phyloP scores from a whole-genome alignment of 31 red algal genomes.

The Odonthalia washingtoniensis region DNA sequence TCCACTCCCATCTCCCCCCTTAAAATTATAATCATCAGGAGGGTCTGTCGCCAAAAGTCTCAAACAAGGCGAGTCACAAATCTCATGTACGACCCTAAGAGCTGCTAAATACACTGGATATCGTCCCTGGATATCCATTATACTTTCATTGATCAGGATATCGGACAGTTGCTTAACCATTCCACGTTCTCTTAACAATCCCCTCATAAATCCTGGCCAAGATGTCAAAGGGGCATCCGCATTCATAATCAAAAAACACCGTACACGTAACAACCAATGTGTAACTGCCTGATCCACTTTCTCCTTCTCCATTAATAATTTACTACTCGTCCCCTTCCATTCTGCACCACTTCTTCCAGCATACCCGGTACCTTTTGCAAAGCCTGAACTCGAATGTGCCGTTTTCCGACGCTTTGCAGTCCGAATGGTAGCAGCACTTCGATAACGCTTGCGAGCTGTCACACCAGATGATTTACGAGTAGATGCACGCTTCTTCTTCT shows the following conservation, averaged over 20 bases:
- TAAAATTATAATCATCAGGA: no score
- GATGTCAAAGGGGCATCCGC: slow-evolving; percentile 31
- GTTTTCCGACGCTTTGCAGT: slow-evolving; percentile 44
- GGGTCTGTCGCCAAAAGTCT: slow-evolving; percentile 45
- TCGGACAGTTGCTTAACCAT: slow-evolving; percentile 38
- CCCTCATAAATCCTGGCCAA: slow-evolving; percentile 71
- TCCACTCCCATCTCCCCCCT: no score
- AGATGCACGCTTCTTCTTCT: background rate
- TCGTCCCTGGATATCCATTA: slow-evolving; percentile 72
- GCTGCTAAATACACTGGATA: slow-evolving; percentile 58
- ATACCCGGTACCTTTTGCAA: slow-evolving; percentile 82
- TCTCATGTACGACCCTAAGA: slow-evolving; percentile 57
- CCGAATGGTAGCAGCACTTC: slow-evolving; percentile 32
- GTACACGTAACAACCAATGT: slow-evolving; percentile 61
- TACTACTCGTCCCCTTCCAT: slow-evolving; percentile 63
- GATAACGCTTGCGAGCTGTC: slow-evolving; percentile 52
- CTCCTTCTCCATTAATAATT: slow-evolving; percentile 35
- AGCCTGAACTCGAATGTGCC: slow-evolving; percentile 16
- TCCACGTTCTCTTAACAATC: slow-evolving; percentile 42
- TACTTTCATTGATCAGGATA: slow-evolving; percentile 65
- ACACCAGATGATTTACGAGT: background rate
- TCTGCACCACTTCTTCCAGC: slow-evolving; percentile 56
- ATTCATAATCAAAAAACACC: slow-evolving; percentile 54
- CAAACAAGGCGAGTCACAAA: slow-evolving; percentile 48
- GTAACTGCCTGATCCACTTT: slow-evolving; percentile 52